These are phyloP conservation scores for Scortechinia acanthostroma DNA, from an alignment of 2,329 filamentous ascomycete genomes.

Conservation along the genomic window DNA sequence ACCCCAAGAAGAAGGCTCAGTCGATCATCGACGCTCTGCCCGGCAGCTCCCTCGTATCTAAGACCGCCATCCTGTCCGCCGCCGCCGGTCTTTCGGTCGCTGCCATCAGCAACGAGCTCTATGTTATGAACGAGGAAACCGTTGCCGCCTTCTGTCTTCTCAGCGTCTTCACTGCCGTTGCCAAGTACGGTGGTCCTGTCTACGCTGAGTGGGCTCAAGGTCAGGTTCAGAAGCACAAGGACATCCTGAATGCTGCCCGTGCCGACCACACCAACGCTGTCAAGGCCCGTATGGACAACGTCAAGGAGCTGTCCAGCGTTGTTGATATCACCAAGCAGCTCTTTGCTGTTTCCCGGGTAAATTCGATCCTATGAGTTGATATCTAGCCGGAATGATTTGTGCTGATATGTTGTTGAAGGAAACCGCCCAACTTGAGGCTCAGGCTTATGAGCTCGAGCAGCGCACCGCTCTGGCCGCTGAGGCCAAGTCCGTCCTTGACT, in stretches of 20 bases:
- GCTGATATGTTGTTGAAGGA: constrained; percentile 48
- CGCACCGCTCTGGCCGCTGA: constrained; percentile 84
- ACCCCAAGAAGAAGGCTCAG: constrained; percentile 94
- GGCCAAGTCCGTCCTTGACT: constrained; percentile 92
- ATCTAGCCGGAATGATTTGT: constrained; percentile 8
- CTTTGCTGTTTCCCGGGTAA: constrained; percentile 95
- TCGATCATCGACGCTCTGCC: constrained; percentile 89
- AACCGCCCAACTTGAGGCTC: constrained; percentile 88
- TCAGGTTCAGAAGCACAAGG: constrained; percentile 87
- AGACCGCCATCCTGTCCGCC: constrained; percentile 93
- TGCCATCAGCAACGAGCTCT: constrained; percentile 98
- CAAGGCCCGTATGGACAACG: constrained; percentile 86
- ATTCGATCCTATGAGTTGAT: constrained; percentile 12
- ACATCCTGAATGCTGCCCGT: constrained; percentile 88
- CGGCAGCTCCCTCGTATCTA: constrained; percentile 85
- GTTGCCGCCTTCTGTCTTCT: constrained; percentile 88
- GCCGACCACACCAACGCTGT: constrained; percentile 93
- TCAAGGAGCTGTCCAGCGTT: constrained; percentile 83
- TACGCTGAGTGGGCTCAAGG: constrained; percentile 88
- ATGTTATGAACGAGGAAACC: constrained; percentile 98
- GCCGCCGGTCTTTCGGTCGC: constrained; percentile 84
- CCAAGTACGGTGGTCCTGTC: constrained; percentile 85
- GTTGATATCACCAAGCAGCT: constrained; percentile 95
- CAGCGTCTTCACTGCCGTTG: constrained; percentile 84
- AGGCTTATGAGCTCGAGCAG: constrained; percentile 97